Percentiles rank a stretch among this genome's conserved stretches.
These are phyloP conservation scores for Nothomitra cinnamomea DNA, from an alignment of 2,329 filamentous ascomycete species.

Conservation along the genomic window DNA sequence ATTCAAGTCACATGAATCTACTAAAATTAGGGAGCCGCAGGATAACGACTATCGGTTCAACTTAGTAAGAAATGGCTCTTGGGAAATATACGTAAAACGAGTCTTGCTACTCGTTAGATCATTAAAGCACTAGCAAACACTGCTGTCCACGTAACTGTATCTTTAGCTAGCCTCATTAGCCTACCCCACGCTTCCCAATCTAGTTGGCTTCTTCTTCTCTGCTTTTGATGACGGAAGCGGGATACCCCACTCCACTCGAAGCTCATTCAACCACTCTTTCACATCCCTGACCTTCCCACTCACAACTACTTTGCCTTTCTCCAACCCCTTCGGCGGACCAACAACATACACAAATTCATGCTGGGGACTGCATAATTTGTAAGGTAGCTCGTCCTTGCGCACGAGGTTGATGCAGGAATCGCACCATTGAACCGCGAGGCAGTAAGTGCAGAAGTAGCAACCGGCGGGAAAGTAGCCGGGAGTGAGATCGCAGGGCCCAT, in stretches of 20 bases:
- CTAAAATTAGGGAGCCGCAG: too few species aligned
- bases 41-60: too few species aligned
- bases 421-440: constrained; percentile 8
- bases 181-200: too few species aligned
- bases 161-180: too few species aligned
- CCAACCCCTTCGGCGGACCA: not conserved
- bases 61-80: too few species aligned
- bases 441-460: constrained; percentile 8
- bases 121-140: too few species aligned
- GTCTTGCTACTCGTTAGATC: too few species aligned
- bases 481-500: constrained; percentile 4
- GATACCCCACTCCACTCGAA: not conserved
- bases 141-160: too few species aligned
- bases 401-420: constrained; percentile 7
- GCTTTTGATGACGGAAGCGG: too few species aligned
- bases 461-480: not conserved
- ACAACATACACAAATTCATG: constrained; percentile 8
- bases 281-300: not conserved
- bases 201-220: too few species aligned
- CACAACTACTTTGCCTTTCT: not conserved
- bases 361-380: constrained; percentile 6
- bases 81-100: too few species aligned
- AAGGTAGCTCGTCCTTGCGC: constrained; percentile 4
- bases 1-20: too few species aligned
- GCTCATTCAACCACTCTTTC: not conserved